Conservation (phyloP, 192 early-diverging fungal species). For the Funneliformis mosseae region DNA sequence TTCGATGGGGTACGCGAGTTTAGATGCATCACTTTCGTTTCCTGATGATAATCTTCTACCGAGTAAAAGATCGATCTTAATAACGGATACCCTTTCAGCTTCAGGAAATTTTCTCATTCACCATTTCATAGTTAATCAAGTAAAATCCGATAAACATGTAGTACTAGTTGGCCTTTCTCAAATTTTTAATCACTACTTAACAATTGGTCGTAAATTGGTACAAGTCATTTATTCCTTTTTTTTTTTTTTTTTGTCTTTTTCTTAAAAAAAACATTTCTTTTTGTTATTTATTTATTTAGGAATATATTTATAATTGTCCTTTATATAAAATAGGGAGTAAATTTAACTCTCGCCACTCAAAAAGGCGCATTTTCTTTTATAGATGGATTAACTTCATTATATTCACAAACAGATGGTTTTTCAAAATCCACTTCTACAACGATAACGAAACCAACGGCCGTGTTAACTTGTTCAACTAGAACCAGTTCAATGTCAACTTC, state of each 20-base stretch:
- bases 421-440: conserved; percentile 14
- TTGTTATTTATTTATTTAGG: not conserved
- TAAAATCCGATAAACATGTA: conserved; percentile 56
- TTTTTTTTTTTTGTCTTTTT: not conserved
- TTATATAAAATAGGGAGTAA: conserved; percentile 49
- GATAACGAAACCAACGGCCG: conserved; percentile 36
- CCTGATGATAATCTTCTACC: conserved; percentile 35
- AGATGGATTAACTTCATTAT: conserved; percentile 53
- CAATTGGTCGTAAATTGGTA: conserved; percentile 59
- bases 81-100: conserved; percentile 57
- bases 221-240: too few species aligned
- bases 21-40: conserved; percentile 20
- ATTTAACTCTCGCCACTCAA: conserved; percentile 49
- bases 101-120: conserved; percentile 64
- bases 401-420: not conserved
- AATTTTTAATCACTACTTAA: conserved; percentile 61
- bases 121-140: conserved; percentile 62
- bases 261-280: not conserved
- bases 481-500: conserved; percentile 27
- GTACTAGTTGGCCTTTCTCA: conserved; percentile 59
- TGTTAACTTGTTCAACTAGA: conserved; percentile 21
- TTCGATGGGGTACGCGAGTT: conserved; percentile 26
- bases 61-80: conserved; percentile 47
- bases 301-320: not conserved
- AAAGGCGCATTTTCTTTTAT: conserved; percentile 54